Evolutionary conservation across 495 filamentous ascomycete species (phyloP).

Genomic region (Immersiella caudata): DNA sequence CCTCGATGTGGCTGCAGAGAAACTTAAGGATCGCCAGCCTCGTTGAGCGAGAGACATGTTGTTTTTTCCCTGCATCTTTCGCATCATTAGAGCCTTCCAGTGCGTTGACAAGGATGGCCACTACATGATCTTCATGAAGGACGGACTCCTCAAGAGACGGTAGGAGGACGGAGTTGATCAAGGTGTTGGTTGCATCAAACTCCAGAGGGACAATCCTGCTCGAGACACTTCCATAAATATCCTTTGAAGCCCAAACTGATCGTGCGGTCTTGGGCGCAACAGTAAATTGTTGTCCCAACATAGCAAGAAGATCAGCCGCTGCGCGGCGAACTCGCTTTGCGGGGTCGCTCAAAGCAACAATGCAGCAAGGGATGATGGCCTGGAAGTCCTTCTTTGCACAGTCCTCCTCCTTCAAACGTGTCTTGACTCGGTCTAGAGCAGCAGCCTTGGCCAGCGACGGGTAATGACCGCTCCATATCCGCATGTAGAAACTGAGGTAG

Average conservation of each 20-base stretch:
- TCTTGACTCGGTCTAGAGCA: constrained; percentile 64
- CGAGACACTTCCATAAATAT: constrained; percentile 52
- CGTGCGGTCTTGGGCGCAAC: constrained; percentile 21
- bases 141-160: constrained; percentile 81
- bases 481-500: constrained; percentile 74
- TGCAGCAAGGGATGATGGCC: constrained; percentile 72
- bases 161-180: constrained; percentile 66
- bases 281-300: constrained; percentile 42
- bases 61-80: constrained; percentile 50
- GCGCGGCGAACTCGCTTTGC: constrained; percentile 73
- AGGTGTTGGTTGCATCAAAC: constrained; percentile 54
- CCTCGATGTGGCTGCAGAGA: constrained; percentile 70
- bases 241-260: constrained; percentile 41
- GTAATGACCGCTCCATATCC: constrained; percentile 71
- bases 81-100: constrained; percentile 52
- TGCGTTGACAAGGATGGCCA: constrained; percentile 58
- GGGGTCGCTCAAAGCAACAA: constrained; percentile 73
- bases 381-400: constrained; percentile 67
- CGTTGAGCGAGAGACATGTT: constrained; percentile 62
- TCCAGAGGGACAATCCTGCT: constrained; percentile 62
- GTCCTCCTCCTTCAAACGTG: constrained; percentile 52
- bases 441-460: constrained; percentile 66
- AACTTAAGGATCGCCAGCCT: constrained; percentile 71
- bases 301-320: constrained; percentile 64
- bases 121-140: constrained; percentile 68